Conservation (phyloP, 768 basidiomycete genomes). For the Dacryopinax spathularia region DNA sequence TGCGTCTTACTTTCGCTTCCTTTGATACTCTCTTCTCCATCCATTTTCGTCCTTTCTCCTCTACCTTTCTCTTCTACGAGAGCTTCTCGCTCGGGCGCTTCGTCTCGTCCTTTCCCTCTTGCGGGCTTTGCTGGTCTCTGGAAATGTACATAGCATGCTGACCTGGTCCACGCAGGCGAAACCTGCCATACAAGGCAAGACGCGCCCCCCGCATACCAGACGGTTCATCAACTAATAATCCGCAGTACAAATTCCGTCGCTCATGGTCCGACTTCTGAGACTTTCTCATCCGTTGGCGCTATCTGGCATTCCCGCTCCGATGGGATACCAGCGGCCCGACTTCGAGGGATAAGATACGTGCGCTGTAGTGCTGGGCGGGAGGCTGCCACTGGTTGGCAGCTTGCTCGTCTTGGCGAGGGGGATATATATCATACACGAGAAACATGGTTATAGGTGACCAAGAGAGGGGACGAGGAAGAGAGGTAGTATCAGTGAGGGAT, state of each 20-base stretch:
- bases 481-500: too few species aligned
- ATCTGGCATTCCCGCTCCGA: too few species aligned
- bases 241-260: slow-evolving; percentile 82
- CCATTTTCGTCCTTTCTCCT: not conserved
- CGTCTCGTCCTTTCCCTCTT: not conserved
- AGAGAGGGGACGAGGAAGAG: too few species aligned
- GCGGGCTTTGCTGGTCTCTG: not conserved
- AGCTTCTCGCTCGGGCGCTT: not conserved
- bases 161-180: slow-evolving; percentile 36
- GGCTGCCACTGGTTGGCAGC: too few species aligned
- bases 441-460: too few species aligned
- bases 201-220: not conserved
- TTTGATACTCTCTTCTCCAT: slow-evolving; percentile 1
- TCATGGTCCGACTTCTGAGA: slow-evolving; percentile 74
- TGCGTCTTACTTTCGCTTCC: slow-evolving; percentile 20
- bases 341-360: too few species aligned
- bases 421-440: too few species aligned
- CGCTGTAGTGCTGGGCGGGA: too few species aligned
- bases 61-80: not conserved
- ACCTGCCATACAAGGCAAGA: slow-evolving; percentile 76
- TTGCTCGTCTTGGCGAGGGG: too few species aligned
- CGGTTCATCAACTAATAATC: slow-evolving; percentile 11
- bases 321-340: too few species aligned
- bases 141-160: not conserved
- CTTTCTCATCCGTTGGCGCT: too few species aligned